Evolutionary conservation across 257 asterid species (phyloP).

Genomic region (Solanum commersonii): DNA sequence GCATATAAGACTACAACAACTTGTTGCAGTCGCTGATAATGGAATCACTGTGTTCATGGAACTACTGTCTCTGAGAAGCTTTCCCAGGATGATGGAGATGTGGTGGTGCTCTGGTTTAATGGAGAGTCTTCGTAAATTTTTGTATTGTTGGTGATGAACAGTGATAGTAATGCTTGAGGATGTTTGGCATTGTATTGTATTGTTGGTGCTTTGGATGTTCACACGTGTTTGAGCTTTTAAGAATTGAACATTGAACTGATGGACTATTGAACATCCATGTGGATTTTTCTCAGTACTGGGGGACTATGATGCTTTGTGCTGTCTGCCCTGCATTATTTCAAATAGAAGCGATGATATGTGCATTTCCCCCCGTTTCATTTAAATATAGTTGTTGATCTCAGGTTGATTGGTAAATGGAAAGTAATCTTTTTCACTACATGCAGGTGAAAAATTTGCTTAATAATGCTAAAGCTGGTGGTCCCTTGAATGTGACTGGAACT

Average conservation of each 20-base stretch:
- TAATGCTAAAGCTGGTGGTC: slow-evolving; percentile 71
- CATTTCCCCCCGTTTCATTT: background rate
- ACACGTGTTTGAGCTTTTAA: background rate
- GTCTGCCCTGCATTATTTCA: background rate
- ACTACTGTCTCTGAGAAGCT: background rate
- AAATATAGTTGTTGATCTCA: background rate
- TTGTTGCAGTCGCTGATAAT: background rate
- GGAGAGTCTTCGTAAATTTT: background rate
- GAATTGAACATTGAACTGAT: background rate
- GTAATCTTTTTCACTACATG: background rate
- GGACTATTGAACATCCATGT: background rate
- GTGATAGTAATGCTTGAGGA: background rate
- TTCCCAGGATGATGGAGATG: background rate
- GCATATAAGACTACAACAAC: background rate
- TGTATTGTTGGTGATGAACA: background rate
- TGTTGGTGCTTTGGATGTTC: background rate
- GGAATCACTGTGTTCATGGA: background rate
- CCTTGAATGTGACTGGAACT: slow-evolving; percentile 50
- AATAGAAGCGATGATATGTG: background rate
- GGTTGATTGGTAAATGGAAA: background rate
- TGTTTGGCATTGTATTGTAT: background rate
- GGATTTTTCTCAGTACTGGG: background rate
- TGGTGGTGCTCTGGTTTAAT: background rate
- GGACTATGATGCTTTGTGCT: background rate
- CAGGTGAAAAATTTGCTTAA: slow-evolving; percentile 85